Evolutionary conservation across 2,329 filamentous ascomycete species (phyloP).

Genomic region (Metarhizium rileyi): DNA sequence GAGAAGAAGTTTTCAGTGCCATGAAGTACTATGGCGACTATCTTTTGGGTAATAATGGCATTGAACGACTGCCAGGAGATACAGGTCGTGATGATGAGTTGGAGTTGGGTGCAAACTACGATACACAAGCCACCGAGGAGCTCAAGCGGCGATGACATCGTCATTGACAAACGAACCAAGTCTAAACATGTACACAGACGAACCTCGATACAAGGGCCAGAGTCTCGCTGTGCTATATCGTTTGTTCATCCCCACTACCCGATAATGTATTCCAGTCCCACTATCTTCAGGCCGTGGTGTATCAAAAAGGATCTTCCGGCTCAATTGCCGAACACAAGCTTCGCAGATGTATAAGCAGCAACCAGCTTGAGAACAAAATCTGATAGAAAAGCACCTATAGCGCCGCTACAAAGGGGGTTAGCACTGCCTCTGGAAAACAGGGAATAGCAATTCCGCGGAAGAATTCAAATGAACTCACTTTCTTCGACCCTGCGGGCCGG

Average conservation of each 20-base stretch:
- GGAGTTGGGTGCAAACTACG: slow-evolving; percentile 6
- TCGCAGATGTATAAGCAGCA: slow-evolving; percentile 33
- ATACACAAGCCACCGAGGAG: slow-evolving; percentile 15
- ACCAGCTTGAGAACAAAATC: slow-evolving; percentile 31
- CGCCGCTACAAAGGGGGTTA: slow-evolving; percentile 22
- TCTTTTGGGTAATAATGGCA: slow-evolving; percentile 59
- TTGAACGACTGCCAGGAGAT: slow-evolving; percentile 34
- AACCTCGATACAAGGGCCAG: neutral
- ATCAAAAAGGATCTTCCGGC: neutral
- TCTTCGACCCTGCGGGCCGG: slow-evolving; percentile 35
- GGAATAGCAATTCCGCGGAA: neutral
- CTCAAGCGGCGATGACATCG: slow-evolving; percentile 20
- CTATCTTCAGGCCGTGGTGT: neutral
- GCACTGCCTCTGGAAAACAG: neutral
- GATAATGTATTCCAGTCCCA: neutral
- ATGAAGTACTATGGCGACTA: slow-evolving; percentile 79
- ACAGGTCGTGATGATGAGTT: slow-evolving; percentile 12
- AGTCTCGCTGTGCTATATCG: neutral
- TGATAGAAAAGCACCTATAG: slow-evolving; percentile 21
- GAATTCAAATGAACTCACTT: slow-evolving; percentile 19
- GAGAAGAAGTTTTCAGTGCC: slow-evolving; percentile 76
- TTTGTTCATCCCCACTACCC: neutral
- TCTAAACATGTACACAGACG: neutral
- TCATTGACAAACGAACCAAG: slow-evolving; percentile 13
- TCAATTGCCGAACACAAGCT: slow-evolving; percentile 24